Evolutionary conservation across 495 filamentous ascomycete species (phyloP), one percentile per base, ranked within the genome.

Genomic region (Neurospora africana): DNA sequence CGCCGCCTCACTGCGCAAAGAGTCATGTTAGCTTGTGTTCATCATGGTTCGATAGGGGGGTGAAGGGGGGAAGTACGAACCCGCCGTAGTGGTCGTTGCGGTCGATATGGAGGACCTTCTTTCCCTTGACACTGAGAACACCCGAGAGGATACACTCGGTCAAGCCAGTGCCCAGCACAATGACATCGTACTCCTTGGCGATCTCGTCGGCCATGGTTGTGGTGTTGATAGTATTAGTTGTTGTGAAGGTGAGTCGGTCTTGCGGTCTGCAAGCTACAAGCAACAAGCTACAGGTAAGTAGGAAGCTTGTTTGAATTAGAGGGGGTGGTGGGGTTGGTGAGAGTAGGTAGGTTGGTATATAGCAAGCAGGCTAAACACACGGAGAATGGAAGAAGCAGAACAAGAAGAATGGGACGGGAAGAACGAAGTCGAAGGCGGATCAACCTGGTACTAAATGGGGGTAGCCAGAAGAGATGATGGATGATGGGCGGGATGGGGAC

Each of bases 41-140:
- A 30, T 30, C 40, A 33, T 10, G 23, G 70, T 27, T 47, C 69
- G 65, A 27, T 27, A 53, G 19, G 70, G 27, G 41, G 41, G 39
- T 43, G 47, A 44, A 69, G 79, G 74, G 71, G 71, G 68, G 65
- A 67, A 47, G 39, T 69, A 88, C 92, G 74, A 82, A 97, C 94
- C 93, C 96, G 87, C 95, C 95, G 82, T 99, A 99, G 84, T 98
- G 94, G 79, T 97, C 94, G 82, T 98, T 98, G 82, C 95, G 91
- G 83, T 99, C 95, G 79, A 99, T 98, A 85, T 99, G 97, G 72
- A 99, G 87, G 72, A 99, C 96, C 85, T 98, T 98, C 87, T 96
- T 95, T 74, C 95, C 95, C 86, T 98, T 97, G 71, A 98, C 96
- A 83, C 95, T 97, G 81, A 99, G 87, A 73, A 99, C 95, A 81